Evolutionary conservation across 169 alveolate species (phyloP).

Genomic region (Plasmodium gallinaceum): DNA sequence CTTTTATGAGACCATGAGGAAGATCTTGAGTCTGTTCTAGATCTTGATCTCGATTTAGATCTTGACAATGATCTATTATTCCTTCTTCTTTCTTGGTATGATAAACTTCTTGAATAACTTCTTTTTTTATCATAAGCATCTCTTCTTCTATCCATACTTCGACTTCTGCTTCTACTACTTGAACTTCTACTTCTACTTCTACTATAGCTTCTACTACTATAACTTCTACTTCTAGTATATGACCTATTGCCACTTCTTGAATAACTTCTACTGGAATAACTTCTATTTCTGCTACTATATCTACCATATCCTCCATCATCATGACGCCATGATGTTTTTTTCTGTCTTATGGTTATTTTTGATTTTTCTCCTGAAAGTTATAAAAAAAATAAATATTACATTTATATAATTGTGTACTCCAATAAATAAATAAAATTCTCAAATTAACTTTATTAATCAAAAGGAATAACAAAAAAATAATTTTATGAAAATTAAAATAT

Average conservation of each 20-base stretch:
- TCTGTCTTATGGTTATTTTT: conserved; percentile 87
- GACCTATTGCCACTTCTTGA: conserved; percentile 76
- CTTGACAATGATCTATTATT: conserved; percentile 66
- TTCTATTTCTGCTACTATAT: conserved; percentile 64
- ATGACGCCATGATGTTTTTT: conserved; percentile 76
- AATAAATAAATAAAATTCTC: too few species aligned
- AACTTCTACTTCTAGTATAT: conserved; percentile 69
- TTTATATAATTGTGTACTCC: too few species aligned
- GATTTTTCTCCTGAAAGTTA: conserved; percentile 84
- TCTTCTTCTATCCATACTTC: conserved; percentile 79
- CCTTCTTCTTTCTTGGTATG: conserved; percentile 64
- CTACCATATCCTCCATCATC: conserved; percentile 76
- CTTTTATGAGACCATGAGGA: conserved; percentile 76
- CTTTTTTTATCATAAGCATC: conserved; percentile 77
- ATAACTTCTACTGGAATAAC: conserved; percentile 71
- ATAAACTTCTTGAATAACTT: conserved; percentile 68
- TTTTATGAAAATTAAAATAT: too few species aligned
- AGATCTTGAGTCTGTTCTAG: conserved; percentile 62
- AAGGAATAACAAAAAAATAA: too few species aligned
- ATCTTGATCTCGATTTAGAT: conserved; percentile 55
- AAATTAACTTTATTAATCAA: too few species aligned
- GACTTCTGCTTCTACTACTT: conserved; percentile 69
- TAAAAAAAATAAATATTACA: too few species aligned
- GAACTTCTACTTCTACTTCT: conserved; percentile 61
- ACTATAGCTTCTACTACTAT: conserved; percentile 41